Evolutionary conservation across 1,139 yeast species (phyloP), one percentile per base, ranked within the genome.

Genomic region (Meyerozyma smithsonii): DNA sequence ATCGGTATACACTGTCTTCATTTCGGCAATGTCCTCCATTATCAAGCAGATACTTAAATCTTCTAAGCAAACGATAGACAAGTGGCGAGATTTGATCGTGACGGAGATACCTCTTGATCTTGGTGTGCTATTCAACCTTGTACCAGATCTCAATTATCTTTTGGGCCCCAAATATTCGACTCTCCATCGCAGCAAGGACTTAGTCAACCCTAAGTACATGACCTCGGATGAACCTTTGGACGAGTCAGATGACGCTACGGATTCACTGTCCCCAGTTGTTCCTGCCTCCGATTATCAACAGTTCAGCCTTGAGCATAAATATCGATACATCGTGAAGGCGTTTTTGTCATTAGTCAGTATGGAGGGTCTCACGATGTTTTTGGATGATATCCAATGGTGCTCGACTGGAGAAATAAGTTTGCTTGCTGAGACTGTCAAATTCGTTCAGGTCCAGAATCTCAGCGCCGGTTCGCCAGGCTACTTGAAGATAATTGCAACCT

Each of bases 341-440:
- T 51, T 77, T 30, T 69, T 67, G 41, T 62, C 68, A 20, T 50
- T 76, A 7, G 61, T 75, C 40, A 72, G 73, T 4, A 51, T 55
- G 15, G 65, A 63, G 18, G 78, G 77, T 1, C 53, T 75, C 39
- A 73, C 79, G 0, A 51, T 75, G 2, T 64, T 72, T 39, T 55
- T 73, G 32, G 81, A 76, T 48, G 79, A 76, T 52, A 52, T 72
- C 24, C 78, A 76, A 39, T 70, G 72, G 69, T 65, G 74, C 39
- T 47, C 64, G 0, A 47, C 47, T 11, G 56, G 52, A 16, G 71
- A 66, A 43, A 56, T 64, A 55, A 45, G 41, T 3, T 45, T 67
- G 46, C 37, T 61, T 5, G 50, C 58, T 10, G 74, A 69, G 35
- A 50, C 64, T 4, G 44, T 64, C 26, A 55, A 54, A 7, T 52